Evolutionary conservation across 2,329 filamentous ascomycete genomes (phyloP), one percentile per base, ranked within the genome.

Genomic region (Huntiella omanensis): DNA sequence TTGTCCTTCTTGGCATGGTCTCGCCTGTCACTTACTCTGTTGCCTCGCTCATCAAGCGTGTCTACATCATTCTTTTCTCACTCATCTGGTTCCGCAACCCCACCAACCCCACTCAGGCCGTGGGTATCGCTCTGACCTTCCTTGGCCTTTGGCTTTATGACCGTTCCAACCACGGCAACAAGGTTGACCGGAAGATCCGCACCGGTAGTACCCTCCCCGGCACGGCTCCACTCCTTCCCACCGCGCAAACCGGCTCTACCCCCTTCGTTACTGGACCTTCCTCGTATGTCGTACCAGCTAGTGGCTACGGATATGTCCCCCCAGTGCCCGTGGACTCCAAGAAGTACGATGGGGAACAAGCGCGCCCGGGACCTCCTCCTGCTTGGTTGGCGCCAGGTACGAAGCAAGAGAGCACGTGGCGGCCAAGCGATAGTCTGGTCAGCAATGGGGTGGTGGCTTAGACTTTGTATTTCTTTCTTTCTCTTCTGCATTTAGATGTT

Each of bases 21-120:
- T 93, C 86, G 0, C 91, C 91, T 0, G 91, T 98, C 34, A 96
- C 91, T 0, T 98, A 98, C 65, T 94, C 85, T 0, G 88, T 98
- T 34, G 91, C 91, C 33, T 92, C 83, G 48, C 68, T 98, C 51
- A 91, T 98, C 62, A 98, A 98, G 65, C 81, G 91, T 42, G 91
- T 98, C 10, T 95, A 94, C 57, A 88, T 98, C 56, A 94, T 98
- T 55, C 75, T 91, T 49, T 81, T 94, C 54, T 86, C 91, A 5
- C 88, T 98, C 51, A 65, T 96, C 54, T 98, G 91, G 91, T 98
- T 96, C 63, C 81, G 85, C 52, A 95, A 79, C 60, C 75, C 81
- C 1, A 94, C 91, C 32, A 95, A 84, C 4, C 70, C 69, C 12
- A 61, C 92, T 12, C 91, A 98, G 61, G 84, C 76, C 1, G 68